Percentiles rank a stretch among this genome's conserved stretches.
These are phyloP conservation scores for Apiotrichum montevideense DNA, from an alignment of 1,284 basidiomycete genomes.

Conservation along the genomic window DNA sequence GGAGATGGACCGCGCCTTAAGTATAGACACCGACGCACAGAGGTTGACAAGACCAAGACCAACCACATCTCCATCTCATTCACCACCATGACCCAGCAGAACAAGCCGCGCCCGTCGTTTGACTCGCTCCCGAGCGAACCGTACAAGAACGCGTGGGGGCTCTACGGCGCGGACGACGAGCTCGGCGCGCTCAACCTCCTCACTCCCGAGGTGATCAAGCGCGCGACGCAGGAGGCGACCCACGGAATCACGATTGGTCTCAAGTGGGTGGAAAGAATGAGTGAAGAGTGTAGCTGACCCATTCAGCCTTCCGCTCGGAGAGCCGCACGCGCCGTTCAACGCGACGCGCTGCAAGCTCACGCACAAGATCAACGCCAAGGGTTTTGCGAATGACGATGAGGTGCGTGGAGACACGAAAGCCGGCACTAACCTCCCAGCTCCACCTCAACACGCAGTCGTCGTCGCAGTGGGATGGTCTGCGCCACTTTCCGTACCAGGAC, in stretches of 20 bases:
- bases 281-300: background rate
- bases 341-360: conserved; percentile 8
- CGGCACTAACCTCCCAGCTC: conserved; percentile 11
- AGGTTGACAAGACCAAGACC: too few species aligned
- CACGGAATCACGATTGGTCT: conserved; percentile 29
- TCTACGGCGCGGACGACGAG: conserved; percentile 29
- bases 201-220: conserved; percentile 24
- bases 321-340: conserved; percentile 3
- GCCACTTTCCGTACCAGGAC: conserved; percentile 38
- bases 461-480: conserved; percentile 47
- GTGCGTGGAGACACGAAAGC: background rate
- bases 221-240: conserved; percentile 22
- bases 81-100: too few species aligned
- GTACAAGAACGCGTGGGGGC: conserved; percentile 34
- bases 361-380: conserved; percentile 15
- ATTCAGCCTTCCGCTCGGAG: conserved; percentile 10
- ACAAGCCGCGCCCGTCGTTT: conserved; percentile 1
- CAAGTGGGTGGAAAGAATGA: conserved; percentile 17
- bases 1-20: too few species aligned
- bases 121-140: conserved; percentile 20
- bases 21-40: too few species aligned
- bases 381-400: conserved; percentile 11
- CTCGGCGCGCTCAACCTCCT: conserved; percentile 33
- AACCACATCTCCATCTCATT: too few species aligned
- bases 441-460: conserved; percentile 45